phyloP scores from a whole-genome alignment of 1,284 basidiomycete genomes.

The Pseudozyma flocculosa region DNA sequence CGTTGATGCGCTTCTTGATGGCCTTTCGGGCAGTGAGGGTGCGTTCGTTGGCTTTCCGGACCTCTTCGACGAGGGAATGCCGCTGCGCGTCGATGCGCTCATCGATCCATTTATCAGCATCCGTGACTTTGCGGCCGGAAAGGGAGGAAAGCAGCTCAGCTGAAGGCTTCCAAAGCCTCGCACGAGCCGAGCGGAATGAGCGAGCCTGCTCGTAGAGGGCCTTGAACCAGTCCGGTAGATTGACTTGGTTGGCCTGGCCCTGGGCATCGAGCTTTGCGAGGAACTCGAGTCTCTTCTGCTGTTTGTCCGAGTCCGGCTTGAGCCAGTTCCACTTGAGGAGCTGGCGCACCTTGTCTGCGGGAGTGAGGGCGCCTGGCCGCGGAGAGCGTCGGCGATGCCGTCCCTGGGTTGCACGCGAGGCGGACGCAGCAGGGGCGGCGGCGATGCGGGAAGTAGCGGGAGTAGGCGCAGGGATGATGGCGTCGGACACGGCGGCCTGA shows the following conservation, averaged over 20 bases:
- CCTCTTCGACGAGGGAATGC: too few species aligned
- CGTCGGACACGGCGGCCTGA: too few species aligned
- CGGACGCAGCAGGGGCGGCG: background rate
- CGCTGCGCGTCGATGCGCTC: constrained; percentile 11
- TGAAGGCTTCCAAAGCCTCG: constrained; percentile 31
- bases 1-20: too few species aligned
- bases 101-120: constrained; percentile 13
- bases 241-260: too few species aligned
- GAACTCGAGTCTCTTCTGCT: background rate
- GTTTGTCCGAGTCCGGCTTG: constrained; percentile 1
- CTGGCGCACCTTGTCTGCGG: constrained; percentile 13
- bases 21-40: too few species aligned
- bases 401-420: constrained; percentile 5
- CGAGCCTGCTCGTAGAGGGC: constrained; percentile 15
- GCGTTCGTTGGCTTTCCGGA: too few species aligned
- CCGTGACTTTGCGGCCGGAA: constrained; percentile 4
- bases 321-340: constrained; percentile 32
- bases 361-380: constrained; percentile 4
- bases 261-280: background rate
- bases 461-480: background rate
- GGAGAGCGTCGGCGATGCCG: constrained; percentile 9
- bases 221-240: constrained; percentile 15
- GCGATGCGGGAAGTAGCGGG: background rate
- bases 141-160: constrained; percentile 7
- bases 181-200: constrained; percentile 29